Evolutionary conservation across 768 basidiomycete species (phyloP).

Genomic region (Fibroporia radiculosa): DNA sequence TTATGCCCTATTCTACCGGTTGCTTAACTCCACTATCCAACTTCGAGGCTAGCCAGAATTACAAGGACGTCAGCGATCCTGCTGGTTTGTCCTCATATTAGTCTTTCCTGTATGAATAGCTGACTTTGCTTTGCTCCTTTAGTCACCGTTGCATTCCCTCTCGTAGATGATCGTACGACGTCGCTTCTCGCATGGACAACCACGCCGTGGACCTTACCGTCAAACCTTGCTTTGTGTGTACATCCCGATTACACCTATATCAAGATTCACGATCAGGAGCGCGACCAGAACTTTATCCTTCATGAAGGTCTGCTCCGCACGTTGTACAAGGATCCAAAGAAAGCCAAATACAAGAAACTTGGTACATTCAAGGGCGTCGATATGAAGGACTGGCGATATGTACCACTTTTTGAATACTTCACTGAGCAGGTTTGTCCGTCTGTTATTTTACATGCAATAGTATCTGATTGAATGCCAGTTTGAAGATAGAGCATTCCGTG

Average conservation of each 20-base stretch:
- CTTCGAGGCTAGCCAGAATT: slow-evolving; percentile 91
- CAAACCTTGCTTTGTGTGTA: slow-evolving; percentile 91
- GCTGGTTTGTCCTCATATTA: slow-evolving; percentile 46
- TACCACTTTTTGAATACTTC: slow-evolving; percentile 95
- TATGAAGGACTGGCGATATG: slow-evolving; percentile 94
- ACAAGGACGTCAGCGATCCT: slow-evolving; percentile 91
- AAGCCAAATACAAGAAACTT: slow-evolving; percentile 91
- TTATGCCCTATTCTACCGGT: slow-evolving; percentile 98
- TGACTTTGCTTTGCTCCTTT: slow-evolving; percentile 1
- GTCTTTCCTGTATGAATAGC: background rate
- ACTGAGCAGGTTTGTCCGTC: slow-evolving; percentile 66
- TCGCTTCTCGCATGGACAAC: slow-evolving; percentile 97
- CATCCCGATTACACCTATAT: slow-evolving; percentile 94
- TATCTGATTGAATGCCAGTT: slow-evolving; percentile 42
- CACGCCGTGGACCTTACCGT: slow-evolving; percentile 97
- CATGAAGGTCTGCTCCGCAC: slow-evolving; percentile 81
- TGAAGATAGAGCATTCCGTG: slow-evolving; percentile 84
- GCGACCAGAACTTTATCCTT: slow-evolving; percentile 83
- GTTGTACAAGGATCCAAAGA: slow-evolving; percentile 94
- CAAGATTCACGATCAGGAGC: slow-evolving; percentile 91
- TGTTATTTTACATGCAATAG: background rate
- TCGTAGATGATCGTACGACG: slow-evolving; percentile 88
- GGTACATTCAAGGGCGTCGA: slow-evolving; percentile 84
- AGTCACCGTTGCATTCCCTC: slow-evolving; percentile 90
- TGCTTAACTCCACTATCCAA: slow-evolving; percentile 95